phyloP scores from a whole-genome alignment of 495 filamentous ascomycete species.

The Penicillium daleae region DNA sequence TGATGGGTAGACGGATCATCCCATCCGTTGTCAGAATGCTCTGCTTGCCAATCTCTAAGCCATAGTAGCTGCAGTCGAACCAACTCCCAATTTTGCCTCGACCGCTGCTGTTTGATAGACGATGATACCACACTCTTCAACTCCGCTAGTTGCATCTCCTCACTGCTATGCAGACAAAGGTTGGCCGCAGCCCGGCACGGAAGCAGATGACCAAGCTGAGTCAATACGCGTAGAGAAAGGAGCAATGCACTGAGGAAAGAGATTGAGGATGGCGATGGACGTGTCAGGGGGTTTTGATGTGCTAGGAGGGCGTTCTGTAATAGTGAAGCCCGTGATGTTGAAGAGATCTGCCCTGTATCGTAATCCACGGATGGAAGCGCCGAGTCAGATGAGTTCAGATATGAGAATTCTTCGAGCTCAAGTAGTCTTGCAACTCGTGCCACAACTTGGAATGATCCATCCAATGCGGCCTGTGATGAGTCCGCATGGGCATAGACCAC shows the following conservation, averaged over 20 bases:
- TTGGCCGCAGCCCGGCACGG: conserved; percentile 57
- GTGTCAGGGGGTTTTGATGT: conserved; percentile 67
- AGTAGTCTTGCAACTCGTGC: conserved; percentile 62
- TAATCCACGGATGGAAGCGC: conserved; percentile 38
- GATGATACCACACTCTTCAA: conserved; percentile 64
- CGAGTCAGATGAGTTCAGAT: conserved; percentile 33
- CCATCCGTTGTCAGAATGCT: conserved; percentile 36
- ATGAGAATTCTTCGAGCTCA: conserved; percentile 56
- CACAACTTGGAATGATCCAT: conserved; percentile 65
- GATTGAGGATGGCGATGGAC: conserved; percentile 61
- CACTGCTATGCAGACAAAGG: conserved; percentile 46
- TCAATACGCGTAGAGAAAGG: conserved; percentile 67
- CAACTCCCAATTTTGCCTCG: conserved; percentile 69
- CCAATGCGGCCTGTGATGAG: conserved; percentile 59
- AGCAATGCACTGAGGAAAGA: conserved; percentile 69
- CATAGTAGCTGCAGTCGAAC: conserved; percentile 73
- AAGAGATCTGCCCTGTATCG: conserved; percentile 42
- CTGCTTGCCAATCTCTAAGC: conserved; percentile 77
- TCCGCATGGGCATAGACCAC: conserved; percentile 71
- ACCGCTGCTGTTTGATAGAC: conserved; percentile 53
- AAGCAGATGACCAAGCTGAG: conserved; percentile 60
- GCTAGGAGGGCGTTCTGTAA: conserved; percentile 61
- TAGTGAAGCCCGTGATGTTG: conserved; percentile 51
- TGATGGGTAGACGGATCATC: conserved; percentile 37
- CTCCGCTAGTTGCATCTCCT: conserved; percentile 68